These are phyloP conservation scores for Ceriops tagal DNA, from an alignment of 345 rosid genomes.

Conservation along the genomic window DNA sequence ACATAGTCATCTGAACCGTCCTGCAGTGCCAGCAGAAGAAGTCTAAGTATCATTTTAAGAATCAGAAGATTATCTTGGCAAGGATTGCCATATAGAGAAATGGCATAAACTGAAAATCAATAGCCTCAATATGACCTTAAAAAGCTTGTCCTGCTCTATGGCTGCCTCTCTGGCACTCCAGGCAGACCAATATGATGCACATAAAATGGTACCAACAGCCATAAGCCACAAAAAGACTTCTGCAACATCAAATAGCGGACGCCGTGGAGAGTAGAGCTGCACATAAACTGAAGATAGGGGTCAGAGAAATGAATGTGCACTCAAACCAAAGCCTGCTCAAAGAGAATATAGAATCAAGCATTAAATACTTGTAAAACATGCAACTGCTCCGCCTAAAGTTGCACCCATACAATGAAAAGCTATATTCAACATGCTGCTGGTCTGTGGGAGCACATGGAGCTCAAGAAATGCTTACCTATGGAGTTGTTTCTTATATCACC, in stretches of 20 bases:
- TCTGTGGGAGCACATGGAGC: not conserved
- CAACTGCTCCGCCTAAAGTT: not conserved
- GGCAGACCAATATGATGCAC: constrained; percentile 96
- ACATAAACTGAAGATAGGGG: constrained; percentile 59
- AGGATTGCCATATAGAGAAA: not conserved
- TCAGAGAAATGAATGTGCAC: constrained; percentile 5
- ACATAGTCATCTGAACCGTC: constrained; percentile 64
- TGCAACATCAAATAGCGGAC: constrained; percentile 88
- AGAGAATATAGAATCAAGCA: constrained; percentile 6
- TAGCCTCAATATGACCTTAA: constrained; percentile 52
- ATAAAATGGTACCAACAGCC: constrained; percentile 90
- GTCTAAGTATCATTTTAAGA: not conserved
- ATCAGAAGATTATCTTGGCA: constrained; percentile 9
- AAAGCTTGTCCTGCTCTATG: constrained; percentile 81
- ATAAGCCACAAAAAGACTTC: constrained; percentile 98
- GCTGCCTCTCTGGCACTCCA: constrained; percentile 87
- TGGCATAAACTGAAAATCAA: not conserved
- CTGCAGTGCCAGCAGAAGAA: constrained; percentile 47
- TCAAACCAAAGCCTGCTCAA: constrained; percentile 14
- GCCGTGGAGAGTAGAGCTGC: constrained; percentile 83
- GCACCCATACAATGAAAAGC: constrained; percentile 14
- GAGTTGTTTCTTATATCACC: constrained; percentile 27
- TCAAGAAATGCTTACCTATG: constrained; percentile 35
- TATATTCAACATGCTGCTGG: not conserved
- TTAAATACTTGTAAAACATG: not conserved